A percentile compares a stretch with the other conserved stretches of the same genome.
These are phyloP conservation scores for Brettanomyces bruxellensis DNA, from an alignment of 805 yeast genomes.

Conservation along the genomic window DNA sequence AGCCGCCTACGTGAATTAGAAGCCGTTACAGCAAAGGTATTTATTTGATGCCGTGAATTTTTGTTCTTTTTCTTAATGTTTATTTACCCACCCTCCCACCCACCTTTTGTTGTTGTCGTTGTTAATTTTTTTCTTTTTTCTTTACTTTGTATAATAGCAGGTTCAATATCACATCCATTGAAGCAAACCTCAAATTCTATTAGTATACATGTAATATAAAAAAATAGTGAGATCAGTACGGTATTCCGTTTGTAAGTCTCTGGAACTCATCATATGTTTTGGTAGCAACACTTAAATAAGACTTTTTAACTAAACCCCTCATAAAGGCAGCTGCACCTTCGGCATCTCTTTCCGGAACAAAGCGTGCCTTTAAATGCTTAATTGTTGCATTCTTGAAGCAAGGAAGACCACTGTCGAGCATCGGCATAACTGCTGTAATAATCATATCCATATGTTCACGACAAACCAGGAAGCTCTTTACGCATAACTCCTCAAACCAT, in stretches of 20 bases:
- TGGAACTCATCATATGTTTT: conserved; percentile 98
- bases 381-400: conserved; percentile 90
- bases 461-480: conserved; percentile 83
- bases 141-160: neutral
- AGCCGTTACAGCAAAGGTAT: no score
- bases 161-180: neutral
- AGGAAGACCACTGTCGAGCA: conserved; percentile 93
- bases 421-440: conserved; percentile 77
- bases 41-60: no score
- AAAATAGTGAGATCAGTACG: conserved; percentile 41
- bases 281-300: conserved; percentile 82
- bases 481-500: conserved; percentile 93
- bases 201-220: neutral
- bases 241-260: conserved; percentile 92
- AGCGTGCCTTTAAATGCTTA: conserved; percentile 64
- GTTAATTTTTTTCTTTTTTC: neutral
- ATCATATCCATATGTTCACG: conserved; percentile 84
- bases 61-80: no score
- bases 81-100: no score
- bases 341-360: conserved; percentile 73
- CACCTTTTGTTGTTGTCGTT: no score
- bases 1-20: no score
- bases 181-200: neutral
- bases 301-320: conserved; percentile 65
- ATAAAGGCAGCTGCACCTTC: conserved; percentile 77